A percentile compares a stretch with the other conserved stretches of the same genome.
Evolutionary conservation across 768 basidiomycete genomes (phyloP).

Genomic region (Phylloporus rhodoxanthus): DNA sequence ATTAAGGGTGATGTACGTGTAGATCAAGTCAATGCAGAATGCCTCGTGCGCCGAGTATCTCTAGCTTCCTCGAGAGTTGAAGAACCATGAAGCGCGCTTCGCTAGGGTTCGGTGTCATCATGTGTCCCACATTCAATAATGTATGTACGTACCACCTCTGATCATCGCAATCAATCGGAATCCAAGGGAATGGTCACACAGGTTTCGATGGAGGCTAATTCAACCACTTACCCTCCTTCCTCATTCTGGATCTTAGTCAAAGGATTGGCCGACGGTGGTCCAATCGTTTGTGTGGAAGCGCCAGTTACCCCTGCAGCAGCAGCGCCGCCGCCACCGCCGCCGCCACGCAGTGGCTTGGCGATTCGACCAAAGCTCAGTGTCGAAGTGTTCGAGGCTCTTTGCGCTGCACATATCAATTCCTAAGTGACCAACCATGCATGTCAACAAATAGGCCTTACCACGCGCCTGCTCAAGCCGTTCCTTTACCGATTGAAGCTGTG

Average conservation of each 20-base stretch:
- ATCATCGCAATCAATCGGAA: conserved; percentile 17
- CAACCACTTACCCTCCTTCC: conserved; percentile 56
- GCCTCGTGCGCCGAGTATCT: conserved; percentile 8
- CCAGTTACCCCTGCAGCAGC: conserved; percentile 37
- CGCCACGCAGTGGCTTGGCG: conserved; percentile 93
- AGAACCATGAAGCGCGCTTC: conserved; percentile 92
- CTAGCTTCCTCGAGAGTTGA: conserved; percentile 66
- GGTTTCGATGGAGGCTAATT: conserved; percentile 9
- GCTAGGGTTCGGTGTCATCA: conserved; percentile 43
- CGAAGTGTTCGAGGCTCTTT: conserved; percentile 68
- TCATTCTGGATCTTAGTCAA: conserved; percentile 74
- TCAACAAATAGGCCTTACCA: conserved; percentile 46
- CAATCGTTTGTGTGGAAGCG: conserved; percentile 36
- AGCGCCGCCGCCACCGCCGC: conserved; percentile 55
- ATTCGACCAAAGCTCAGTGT: conserved; percentile 87
- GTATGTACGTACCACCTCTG: conserved; percentile 30
- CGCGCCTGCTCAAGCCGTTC: conserved; percentile 89
- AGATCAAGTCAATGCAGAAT: conserved; percentile 23
- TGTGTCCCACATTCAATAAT: conserved; percentile 13
- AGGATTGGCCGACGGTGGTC: conserved; percentile 54
- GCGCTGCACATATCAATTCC: conserved; percentile 44
- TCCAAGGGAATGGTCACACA: conserved; percentile 17
- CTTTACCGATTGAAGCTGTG: conserved; percentile 85
- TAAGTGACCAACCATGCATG: conserved; percentile 13
- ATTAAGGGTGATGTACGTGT: conserved; percentile 27